These are phyloP conservation scores for Aquilaria malaccensis DNA, from an alignment of 345 rosid species.

Conservation along the genomic window DNA sequence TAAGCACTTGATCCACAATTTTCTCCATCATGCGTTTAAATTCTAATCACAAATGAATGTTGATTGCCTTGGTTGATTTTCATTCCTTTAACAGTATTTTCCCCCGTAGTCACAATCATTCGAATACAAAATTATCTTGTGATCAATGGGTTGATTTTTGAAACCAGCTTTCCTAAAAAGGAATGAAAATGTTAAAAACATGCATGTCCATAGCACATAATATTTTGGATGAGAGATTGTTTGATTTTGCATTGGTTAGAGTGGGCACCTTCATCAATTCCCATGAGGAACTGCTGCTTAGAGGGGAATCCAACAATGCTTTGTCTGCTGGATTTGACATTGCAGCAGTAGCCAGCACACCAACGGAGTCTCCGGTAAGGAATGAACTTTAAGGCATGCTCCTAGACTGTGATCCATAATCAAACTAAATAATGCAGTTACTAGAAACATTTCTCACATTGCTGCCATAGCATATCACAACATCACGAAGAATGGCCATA, in stretches of 20 bases:
- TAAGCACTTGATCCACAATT: too few relatives aligned
- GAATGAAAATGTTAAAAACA: neutral
- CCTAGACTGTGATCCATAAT: conserved; percentile 53
- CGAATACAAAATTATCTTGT: conserved; percentile 62
- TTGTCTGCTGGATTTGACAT: conserved; percentile 98
- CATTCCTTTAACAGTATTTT: conserved; percentile 22
- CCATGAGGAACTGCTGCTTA: conserved; percentile 91
- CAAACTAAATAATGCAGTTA: conserved; percentile 79
- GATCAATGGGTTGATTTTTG: conserved; percentile 60
- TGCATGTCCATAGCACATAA: conserved; percentile 1
- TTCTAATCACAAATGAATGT: too few relatives aligned
- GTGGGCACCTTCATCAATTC: conserved; percentile 84
- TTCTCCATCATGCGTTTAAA: too few relatives aligned
- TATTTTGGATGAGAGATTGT: neutral
- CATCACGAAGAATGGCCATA: conserved; percentile 97
- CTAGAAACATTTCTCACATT: conserved; percentile 83
- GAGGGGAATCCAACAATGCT: conserved; percentile 92
- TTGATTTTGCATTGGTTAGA: conserved; percentile 4
- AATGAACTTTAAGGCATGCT: conserved; percentile 32
- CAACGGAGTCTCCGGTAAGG: conserved; percentile 96
- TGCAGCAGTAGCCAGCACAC: conserved; percentile 98
- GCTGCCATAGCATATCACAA: conserved; percentile 81
- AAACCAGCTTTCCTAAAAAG: conserved; percentile 70
- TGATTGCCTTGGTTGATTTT: too few relatives aligned
- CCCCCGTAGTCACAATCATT: conserved; percentile 70